These are phyloP conservation scores for Umbelopsis ramanniana DNA, from an alignment of 192 early-diverging fungal species.

Conservation along the genomic window DNA sequence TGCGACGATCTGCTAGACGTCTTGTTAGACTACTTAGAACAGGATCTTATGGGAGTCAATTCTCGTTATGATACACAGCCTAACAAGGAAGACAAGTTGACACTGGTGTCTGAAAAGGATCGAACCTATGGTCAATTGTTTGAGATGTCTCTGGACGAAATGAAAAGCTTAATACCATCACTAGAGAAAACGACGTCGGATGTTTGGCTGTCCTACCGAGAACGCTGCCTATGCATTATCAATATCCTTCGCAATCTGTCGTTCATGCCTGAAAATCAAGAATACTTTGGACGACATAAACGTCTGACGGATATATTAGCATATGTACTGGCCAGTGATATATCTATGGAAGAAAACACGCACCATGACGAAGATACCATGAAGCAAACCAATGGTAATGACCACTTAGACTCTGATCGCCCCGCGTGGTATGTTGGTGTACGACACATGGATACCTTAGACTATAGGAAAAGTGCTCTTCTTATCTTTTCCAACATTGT, in stretches of 20 bases:
- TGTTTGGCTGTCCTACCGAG: constrained; percentile 42
- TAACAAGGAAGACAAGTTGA: constrained; percentile 5
- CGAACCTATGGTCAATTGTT: constrained; percentile 53
- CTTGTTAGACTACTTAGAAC: constrained; percentile 63
- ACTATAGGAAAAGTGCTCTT: constrained; percentile 67
- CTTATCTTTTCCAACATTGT: constrained; percentile 69
- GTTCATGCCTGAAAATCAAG: constrained; percentile 53
- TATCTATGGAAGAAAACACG: not conserved
- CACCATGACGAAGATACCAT: not conserved
- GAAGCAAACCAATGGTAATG: not conserved
- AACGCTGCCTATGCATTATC: constrained; percentile 55
- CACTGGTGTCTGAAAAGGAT: constrained; percentile 15
- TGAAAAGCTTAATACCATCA: constrained; percentile 36
- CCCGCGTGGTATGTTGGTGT: constrained; percentile 40
- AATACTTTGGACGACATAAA: constrained; percentile 50
- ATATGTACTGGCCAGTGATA: constrained; percentile 27
- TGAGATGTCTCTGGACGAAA: constrained; percentile 59
- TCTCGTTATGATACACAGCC: constrained; percentile 7
- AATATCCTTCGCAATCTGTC: constrained; percentile 62
- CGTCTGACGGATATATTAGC: constrained; percentile 48
- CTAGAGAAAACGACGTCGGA: constrained; percentile 43
- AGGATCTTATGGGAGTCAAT: constrained; percentile 36
- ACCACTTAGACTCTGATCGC: not conserved
- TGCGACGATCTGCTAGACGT: constrained; percentile 74
- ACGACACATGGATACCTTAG: constrained; percentile 53